A percentile compares a stretch with the other conserved stretches of the same genome.
Conservation (phyloP, 2,329 filamentous ascomycete species). For the Xylaria sp. region DNA sequence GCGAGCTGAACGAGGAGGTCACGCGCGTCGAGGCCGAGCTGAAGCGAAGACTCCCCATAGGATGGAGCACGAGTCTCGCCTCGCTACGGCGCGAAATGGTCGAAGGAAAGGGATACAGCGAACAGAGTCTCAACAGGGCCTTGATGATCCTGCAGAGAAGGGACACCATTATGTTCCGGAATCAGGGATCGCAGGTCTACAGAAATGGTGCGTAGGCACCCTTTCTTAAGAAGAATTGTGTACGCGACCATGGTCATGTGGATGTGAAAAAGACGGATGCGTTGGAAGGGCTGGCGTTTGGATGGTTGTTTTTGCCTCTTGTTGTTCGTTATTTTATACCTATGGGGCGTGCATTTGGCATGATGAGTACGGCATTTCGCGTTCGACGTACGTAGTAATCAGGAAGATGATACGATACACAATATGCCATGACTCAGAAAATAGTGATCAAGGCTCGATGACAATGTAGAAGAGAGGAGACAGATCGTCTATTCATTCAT, state of each 20-base stretch:
- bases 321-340: not conserved
- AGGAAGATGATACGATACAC: not conserved
- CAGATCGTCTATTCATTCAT: slow-evolving; percentile 9
- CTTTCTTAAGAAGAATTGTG: not conserved
- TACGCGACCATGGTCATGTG: not conserved
- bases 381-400: not conserved
- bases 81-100: slow-evolving; percentile 87
- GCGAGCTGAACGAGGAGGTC: slow-evolving; percentile 87
- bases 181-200: slow-evolving; percentile 67
- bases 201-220: slow-evolving; percentile 56
- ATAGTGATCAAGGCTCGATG: too few relatives aligned
- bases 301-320: slow-evolving; percentile 4
- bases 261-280: slow-evolving; percentile 1
- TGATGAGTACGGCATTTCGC: slow-evolving; percentile 8
- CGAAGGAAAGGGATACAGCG: slow-evolving; percentile 82
- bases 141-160: slow-evolving; percentile 80
- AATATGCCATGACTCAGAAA: not conserved
- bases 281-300: slow-evolving; percentile 16
- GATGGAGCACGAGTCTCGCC: slow-evolving; percentile 87
- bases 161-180: slow-evolving; percentile 78
- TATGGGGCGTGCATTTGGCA: not conserved
- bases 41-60: slow-evolving; percentile 80
- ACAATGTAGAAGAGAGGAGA: not conserved
- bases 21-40: slow-evolving; percentile 83
- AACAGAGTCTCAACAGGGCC: slow-evolving; percentile 78